These are phyloP conservation scores for Ophiostoma quercus DNA, from an alignment of 2,329 filamentous ascomycete species.

Conservation along the genomic window DNA sequence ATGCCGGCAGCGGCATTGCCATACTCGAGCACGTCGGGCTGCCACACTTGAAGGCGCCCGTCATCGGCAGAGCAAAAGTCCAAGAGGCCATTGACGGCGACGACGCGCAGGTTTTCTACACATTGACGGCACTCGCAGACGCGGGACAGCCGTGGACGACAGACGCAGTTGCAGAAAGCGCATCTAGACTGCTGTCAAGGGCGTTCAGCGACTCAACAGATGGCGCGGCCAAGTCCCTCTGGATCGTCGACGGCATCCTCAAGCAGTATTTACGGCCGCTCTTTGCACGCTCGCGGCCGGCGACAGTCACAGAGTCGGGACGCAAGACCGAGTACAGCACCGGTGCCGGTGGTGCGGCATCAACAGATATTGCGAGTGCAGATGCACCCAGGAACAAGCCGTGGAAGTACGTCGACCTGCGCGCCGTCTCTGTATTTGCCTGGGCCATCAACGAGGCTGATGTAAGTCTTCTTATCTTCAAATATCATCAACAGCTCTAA, in stretches of 20 bases:
- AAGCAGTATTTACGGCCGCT: slow-evolving; percentile 60
- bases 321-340: slow-evolving; percentile 48
- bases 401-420: slow-evolving; percentile 55
- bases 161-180: slow-evolving; percentile 30
- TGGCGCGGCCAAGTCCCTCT: slow-evolving; percentile 29
- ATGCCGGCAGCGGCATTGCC: background rate
- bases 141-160: slow-evolving; percentile 32
- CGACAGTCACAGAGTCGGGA: slow-evolving; percentile 51
- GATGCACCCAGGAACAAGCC: slow-evolving; percentile 46
- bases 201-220: slow-evolving; percentile 27
- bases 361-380: slow-evolving; percentile 20
- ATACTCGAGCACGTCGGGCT: slow-evolving; percentile 26
- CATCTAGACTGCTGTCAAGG: slow-evolving; percentile 34
- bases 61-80: background rate
- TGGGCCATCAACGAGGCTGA: slow-evolving; percentile 50
- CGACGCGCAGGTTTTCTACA: slow-evolving; percentile 31
- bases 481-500: slow-evolving; percentile 29
- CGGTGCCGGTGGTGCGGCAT: slow-evolving; percentile 35
- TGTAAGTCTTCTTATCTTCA: background rate
- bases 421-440: slow-evolving; percentile 51
- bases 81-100: slow-evolving; percentile 4
- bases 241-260: slow-evolving; percentile 55
- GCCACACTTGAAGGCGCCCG: slow-evolving; percentile 19
- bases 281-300: slow-evolving; percentile 55
- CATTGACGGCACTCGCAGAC: slow-evolving; percentile 35